These are phyloP conservation scores for Avena insularis DNA, from an alignment of 176 grass and related monocot species.

Conservation along the genomic window DNA sequence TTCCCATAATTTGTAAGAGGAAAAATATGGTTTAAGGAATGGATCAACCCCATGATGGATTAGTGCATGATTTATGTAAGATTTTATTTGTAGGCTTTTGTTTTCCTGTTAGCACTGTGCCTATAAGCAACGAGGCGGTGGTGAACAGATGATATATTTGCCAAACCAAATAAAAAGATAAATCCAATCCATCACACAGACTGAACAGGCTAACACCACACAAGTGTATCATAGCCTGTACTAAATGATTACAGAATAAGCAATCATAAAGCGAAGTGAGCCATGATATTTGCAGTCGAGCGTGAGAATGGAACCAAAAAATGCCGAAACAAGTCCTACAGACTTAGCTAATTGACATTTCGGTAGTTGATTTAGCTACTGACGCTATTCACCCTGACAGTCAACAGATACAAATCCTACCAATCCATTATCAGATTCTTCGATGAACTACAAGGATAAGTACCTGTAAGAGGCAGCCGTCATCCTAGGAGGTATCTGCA, in stretches of 20 bases:
- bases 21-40: background rate
- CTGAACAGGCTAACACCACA: background rate
- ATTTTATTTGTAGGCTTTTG: background rate
- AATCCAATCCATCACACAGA: background rate
- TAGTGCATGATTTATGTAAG: constrained; percentile 2
- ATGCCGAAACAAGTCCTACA: background rate
- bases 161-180: background rate
- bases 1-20: background rate
- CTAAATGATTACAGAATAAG: too few relatives aligned
- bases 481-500: constrained; percentile 97
- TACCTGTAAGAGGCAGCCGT: constrained; percentile 94
- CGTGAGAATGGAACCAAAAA: constrained; percentile 8
- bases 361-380: background rate
- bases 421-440: constrained; percentile 3
- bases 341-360: background rate
- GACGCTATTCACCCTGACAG: background rate
- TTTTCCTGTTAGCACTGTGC: background rate
- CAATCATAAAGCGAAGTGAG: too few relatives aligned
- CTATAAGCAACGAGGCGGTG: background rate
- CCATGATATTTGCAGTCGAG: background rate
- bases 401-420: constrained; percentile 13
- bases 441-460: background rate
- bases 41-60: background rate
- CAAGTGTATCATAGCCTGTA: background rate
- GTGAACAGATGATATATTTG: background rate